A percentile compares a stretch with the other conserved stretches of the same genome.
Conservation (phyloP, 2,329 filamentous ascomycete genomes). For the Aspergillus amoenus region DNA sequence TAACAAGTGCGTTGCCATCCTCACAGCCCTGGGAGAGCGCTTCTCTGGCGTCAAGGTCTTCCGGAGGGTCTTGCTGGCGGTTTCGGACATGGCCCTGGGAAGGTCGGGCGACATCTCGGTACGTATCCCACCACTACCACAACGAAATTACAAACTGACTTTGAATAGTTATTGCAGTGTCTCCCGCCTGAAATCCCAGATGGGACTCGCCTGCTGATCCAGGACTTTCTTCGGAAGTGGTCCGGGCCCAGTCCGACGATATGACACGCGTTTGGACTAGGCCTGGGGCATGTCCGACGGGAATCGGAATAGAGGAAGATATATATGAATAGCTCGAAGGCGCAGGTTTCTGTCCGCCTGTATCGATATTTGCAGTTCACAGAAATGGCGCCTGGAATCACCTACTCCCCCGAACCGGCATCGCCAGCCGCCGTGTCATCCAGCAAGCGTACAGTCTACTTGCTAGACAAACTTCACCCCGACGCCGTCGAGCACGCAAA, state of each 20-base stretch:
- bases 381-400: background rate
- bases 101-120: too few relatives aligned
- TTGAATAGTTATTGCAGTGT: background rate
- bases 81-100: background rate
- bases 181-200: constrained; percentile 1
- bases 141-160: background rate
- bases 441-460: constrained; percentile 40
- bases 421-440: background rate
- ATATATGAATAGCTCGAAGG: too few relatives aligned
- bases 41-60: constrained; percentile 17
- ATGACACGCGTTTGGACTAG: background rate
- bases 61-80: constrained; percentile 16
- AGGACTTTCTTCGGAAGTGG: background rate
- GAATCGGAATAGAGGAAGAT: too few relatives aligned
- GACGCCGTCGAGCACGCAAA: constrained; percentile 36
- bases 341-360: too few relatives aligned
- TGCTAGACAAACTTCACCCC: constrained; percentile 43
- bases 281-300: too few relatives aligned
- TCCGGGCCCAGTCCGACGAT: constrained; percentile 5
- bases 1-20: constrained; percentile 17
- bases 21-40: constrained; percentile 17
- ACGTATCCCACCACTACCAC: too few relatives aligned
- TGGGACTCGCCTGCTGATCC: background rate
- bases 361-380: too few relatives aligned
- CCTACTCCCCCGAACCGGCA: background rate